phyloP scores from a whole-genome alignment of 2,329 filamentous ascomycete species.

The Neurospora sp. region DNA sequence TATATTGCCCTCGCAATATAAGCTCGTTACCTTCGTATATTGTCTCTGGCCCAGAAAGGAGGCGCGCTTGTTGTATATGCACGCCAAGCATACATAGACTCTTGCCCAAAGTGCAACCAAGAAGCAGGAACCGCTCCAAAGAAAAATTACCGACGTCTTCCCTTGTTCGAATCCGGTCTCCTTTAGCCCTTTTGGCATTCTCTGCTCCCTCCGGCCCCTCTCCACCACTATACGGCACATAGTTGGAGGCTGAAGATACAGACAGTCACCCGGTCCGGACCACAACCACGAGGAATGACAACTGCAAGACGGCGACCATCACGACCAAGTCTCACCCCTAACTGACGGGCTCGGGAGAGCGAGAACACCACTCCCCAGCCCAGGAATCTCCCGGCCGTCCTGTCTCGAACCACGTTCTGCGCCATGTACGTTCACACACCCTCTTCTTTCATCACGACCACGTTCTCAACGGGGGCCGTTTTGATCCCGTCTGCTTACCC shows the following conservation, averaged over 20 bases:
- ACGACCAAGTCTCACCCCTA: not conserved
- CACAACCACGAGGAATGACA: not conserved
- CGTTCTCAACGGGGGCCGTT: constrained; percentile 17
- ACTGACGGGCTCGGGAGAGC: constrained; percentile 13
- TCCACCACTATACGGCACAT: constrained; percentile 24
- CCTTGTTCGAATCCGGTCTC: constrained; percentile 28
- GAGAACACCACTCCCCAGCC: constrained; percentile 5
- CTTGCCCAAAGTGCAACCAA: constrained; percentile 18
- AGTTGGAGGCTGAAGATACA: constrained; percentile 8
- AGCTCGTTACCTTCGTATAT: constrained; percentile 30
- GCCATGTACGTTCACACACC: constrained; percentile 22
- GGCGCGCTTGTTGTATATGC: constrained; percentile 26
- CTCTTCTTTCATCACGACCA: constrained; percentile 14
- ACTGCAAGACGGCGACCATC: constrained; percentile 1
- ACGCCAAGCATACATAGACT: constrained; percentile 29
- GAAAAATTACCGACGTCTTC: constrained; percentile 20
- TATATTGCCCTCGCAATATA: constrained; percentile 34
- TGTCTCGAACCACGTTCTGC: constrained; percentile 15
- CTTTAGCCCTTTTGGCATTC: constrained; percentile 30
- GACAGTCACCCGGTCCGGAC: not conserved
- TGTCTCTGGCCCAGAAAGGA: constrained; percentile 25
- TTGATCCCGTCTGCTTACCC: constrained; percentile 15
- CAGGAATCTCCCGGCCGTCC: constrained; percentile 10
- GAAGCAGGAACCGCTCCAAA: constrained; percentile 18
- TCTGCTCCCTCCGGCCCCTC: constrained; percentile 23